A percentile compares a stretch with the other conserved stretches of the same genome.
phyloP scores from a whole-genome alignment of 441 rosid species.

The Corymbia citriodora region DNA sequence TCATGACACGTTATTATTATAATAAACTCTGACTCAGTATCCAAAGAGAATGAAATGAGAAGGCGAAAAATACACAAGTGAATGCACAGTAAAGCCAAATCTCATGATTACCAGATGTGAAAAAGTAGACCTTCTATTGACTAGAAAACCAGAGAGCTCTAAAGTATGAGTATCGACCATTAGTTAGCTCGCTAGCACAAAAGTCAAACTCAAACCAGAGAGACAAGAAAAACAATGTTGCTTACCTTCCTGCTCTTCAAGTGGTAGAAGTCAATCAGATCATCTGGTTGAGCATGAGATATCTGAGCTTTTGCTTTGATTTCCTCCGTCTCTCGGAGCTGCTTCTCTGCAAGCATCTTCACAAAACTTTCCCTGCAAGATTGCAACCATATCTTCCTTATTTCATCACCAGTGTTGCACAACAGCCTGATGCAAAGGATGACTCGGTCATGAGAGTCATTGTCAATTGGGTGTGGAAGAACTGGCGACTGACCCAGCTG shows the following conservation, averaged over 20 bases:
- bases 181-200: background rate
- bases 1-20: background rate
- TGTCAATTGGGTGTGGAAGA: slow-evolving; percentile 77
- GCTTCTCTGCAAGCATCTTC: slow-evolving; percentile 90
- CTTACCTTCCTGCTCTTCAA: slow-evolving; percentile 88
- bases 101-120: background rate
- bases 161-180: background rate
- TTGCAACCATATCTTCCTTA: slow-evolving; percentile 78
- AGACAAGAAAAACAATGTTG: background rate
- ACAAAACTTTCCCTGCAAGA: slow-evolving; percentile 86
- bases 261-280: slow-evolving; percentile 88
- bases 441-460: slow-evolving; percentile 77
- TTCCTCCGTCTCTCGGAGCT: slow-evolving; percentile 71
- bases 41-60: background rate
- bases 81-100: background rate
- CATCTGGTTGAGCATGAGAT: slow-evolving; percentile 87
- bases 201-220: background rate
- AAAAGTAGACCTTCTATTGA: background rate
- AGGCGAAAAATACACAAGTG: slow-evolving; percentile 2
- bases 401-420: slow-evolving; percentile 65
- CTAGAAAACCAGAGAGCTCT: background rate
- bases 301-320: slow-evolving; percentile 84
- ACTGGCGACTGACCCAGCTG: slow-evolving; percentile 86
- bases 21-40: background rate
- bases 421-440: slow-evolving; percentile 66